A percentile compares a stretch with the other conserved stretches of the same genome.
Evolutionary conservation across 2,329 filamentous ascomycete genomes (phyloP).

Genomic region (Ilyonectria robusta): DNA sequence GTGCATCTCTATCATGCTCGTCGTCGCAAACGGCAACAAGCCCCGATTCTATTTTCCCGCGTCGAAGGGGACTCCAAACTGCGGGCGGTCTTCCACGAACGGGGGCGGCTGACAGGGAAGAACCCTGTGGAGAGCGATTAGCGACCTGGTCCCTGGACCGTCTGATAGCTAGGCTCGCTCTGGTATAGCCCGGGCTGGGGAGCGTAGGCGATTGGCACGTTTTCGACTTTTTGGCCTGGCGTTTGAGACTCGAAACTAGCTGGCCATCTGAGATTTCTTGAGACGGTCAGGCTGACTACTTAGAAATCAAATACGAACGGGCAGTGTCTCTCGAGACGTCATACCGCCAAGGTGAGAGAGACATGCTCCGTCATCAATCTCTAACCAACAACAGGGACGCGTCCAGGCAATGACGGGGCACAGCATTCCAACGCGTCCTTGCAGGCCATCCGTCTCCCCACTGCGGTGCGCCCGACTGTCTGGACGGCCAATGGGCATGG

Average conservation of each 20-base stretch:
- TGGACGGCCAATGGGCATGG: slow-evolving; percentile 12
- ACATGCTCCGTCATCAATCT: slow-evolving; percentile 4
- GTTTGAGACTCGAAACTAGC: slow-evolving; percentile 19
- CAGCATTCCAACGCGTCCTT: slow-evolving; percentile 17
- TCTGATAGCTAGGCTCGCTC: neutral
- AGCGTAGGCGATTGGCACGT: slow-evolving; percentile 9
- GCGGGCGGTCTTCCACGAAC: neutral
- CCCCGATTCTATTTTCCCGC: slow-evolving; percentile 13
- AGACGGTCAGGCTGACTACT: slow-evolving; percentile 9
- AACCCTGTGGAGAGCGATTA: slow-evolving; percentile 19
- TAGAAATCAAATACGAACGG: neutral
- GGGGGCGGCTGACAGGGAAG: slow-evolving; percentile 9
- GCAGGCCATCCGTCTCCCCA: neutral
- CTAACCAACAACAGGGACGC: slow-evolving; percentile 7
- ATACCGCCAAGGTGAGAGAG: neutral
- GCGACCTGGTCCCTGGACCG: slow-evolving; percentile 18
- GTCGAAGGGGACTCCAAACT: neutral
- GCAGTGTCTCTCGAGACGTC: slow-evolving; percentile 16
- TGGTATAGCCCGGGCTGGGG: neutral
- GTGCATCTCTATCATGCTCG: slow-evolving; percentile 13
- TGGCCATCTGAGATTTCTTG: slow-evolving; percentile 5
- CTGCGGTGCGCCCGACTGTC: neutral
- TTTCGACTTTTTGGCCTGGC: neutral
- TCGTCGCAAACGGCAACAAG: slow-evolving; percentile 19
- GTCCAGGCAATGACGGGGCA: neutral